phyloP scores from a whole-genome alignment of 805 yeast species.

The Saturnispora zaruensis region DNA sequence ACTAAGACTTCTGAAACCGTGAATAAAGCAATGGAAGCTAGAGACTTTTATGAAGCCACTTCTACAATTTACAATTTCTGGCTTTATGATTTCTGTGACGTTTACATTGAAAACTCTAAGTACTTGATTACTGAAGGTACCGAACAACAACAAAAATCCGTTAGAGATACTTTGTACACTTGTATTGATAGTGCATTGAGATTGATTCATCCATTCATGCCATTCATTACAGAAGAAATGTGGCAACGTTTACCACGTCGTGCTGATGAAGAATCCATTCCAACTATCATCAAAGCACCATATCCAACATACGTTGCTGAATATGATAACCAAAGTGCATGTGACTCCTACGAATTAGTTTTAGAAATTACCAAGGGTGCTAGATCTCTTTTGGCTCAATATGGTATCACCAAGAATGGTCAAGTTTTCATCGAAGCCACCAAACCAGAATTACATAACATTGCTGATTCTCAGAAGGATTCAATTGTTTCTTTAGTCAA shows the following conservation, averaged over 20 bases:
- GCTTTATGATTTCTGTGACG: constrained; percentile 92
- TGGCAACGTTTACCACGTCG: constrained; percentile 98
- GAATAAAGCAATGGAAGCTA: constrained; percentile 60
- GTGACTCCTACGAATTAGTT: constrained; percentile 71
- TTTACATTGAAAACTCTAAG: constrained; percentile 96
- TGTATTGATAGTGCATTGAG: constrained; percentile 85
- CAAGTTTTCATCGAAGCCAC: constrained; percentile 73
- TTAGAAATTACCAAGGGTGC: constrained; percentile 84
- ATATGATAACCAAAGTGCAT: constrained; percentile 58
- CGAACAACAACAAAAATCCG: constrained; percentile 73
- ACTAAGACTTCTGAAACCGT: constrained; percentile 58
- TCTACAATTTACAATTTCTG: constrained; percentile 86
- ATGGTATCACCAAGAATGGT: constrained; percentile 80
- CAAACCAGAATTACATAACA: constrained; percentile 37
- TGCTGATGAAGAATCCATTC: constrained; percentile 49
- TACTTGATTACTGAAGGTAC: constrained; percentile 87
- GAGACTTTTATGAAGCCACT: constrained; percentile 87
- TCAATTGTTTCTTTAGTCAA: constrained; percentile 89
- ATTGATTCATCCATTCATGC: constrained; percentile 97
- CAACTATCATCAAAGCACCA: constrained; percentile 66
- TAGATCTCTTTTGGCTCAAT: constrained; percentile 87
- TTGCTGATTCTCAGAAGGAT: constrained; percentile 62
- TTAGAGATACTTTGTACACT: constrained; percentile 89
- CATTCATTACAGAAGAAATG: constrained; percentile 93
- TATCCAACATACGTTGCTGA: constrained; percentile 63